Evolutionary conservation across 257 asterid genomes (phyloP).

Genomic region (Capsicum pubescens): DNA sequence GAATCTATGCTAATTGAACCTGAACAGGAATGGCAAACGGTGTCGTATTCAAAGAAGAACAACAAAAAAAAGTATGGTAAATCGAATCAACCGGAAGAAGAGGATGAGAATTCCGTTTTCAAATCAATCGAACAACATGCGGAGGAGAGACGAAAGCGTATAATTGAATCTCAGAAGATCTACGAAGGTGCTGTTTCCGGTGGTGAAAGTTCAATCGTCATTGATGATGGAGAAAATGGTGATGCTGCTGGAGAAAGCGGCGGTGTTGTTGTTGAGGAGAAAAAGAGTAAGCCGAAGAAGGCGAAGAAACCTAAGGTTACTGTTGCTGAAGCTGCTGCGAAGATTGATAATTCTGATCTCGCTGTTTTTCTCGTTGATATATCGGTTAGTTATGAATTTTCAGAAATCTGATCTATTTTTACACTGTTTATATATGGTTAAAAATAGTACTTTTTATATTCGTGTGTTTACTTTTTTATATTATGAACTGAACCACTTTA

Average conservation of each 20-base stretch:
- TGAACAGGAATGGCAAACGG: slow-evolving; percentile 46
- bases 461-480: too few relatives aligned
- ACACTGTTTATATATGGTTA: too few relatives aligned
- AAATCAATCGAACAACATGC: slow-evolving; percentile 42
- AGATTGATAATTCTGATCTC: slow-evolving; percentile 50
- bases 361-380: slow-evolving; percentile 43
- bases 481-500: too few relatives aligned
- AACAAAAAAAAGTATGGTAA: slow-evolving; percentile 24
- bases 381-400: slow-evolving; percentile 30
- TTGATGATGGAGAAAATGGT: background rate
- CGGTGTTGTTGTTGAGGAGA: slow-evolving; percentile 27
- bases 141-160: slow-evolving; percentile 39
- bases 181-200: background rate
- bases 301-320: slow-evolving; percentile 51
- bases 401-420: background rate
- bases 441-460: too few relatives aligned
- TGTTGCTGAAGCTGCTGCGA: slow-evolving; percentile 49
- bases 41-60: slow-evolving; percentile 41
- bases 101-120: slow-evolving; percentile 30
- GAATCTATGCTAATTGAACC: background rate
- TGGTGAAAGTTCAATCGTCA: background rate
- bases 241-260: too few relatives aligned
- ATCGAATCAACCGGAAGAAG: background rate
- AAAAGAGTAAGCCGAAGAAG: slow-evolving; percentile 45
- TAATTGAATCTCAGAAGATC: slow-evolving; percentile 33